Conservation (phyloP, 208 protist species). For the Porcisia deanei region DNA sequence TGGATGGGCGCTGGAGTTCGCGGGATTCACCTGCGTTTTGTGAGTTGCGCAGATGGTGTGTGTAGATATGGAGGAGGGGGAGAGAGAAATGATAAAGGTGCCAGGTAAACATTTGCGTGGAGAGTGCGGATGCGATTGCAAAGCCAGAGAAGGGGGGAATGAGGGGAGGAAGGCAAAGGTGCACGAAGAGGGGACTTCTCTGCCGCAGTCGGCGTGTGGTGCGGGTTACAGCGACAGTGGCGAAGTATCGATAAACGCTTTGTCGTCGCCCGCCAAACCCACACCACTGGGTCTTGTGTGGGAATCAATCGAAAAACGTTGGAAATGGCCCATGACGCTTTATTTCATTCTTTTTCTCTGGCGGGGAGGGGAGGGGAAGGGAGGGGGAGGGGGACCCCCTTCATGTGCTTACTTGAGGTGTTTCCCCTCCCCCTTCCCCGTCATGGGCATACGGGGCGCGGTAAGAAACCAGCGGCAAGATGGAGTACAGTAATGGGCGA, state of each 20-base stretch:
- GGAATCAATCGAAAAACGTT: no score
- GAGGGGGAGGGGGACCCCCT: no score
- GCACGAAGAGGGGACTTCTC: not conserved
- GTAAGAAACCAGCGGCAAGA: not conserved
- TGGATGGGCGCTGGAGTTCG: not conserved
- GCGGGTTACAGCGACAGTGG: not conserved
- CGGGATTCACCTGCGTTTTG: slow-evolving; percentile 3
- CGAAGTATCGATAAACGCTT: not conserved
- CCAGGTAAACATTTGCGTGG: not conserved
- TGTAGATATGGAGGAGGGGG: not conserved
- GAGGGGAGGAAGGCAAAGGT: not conserved
- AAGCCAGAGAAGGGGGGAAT: not conserved
- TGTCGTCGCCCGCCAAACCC: no score
- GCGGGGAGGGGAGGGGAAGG: no score
- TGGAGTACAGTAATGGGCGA: not conserved
- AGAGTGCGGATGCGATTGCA: not conserved
- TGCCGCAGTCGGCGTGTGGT: not conserved
- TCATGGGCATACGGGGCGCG: not conserved
- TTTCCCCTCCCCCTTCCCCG: not conserved
- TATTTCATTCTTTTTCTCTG: no score
- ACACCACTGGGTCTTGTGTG: no score
- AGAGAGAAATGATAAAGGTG: no score
- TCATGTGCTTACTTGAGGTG: no score
- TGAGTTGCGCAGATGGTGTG: slow-evolving; percentile 4
- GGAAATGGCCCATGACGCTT: no score